A percentile compares a stretch with the other conserved stretches of the same genome.
Evolutionary conservation across 2,329 filamentous ascomycete species (phyloP).

Genomic region (Byssothecium circinans): DNA sequence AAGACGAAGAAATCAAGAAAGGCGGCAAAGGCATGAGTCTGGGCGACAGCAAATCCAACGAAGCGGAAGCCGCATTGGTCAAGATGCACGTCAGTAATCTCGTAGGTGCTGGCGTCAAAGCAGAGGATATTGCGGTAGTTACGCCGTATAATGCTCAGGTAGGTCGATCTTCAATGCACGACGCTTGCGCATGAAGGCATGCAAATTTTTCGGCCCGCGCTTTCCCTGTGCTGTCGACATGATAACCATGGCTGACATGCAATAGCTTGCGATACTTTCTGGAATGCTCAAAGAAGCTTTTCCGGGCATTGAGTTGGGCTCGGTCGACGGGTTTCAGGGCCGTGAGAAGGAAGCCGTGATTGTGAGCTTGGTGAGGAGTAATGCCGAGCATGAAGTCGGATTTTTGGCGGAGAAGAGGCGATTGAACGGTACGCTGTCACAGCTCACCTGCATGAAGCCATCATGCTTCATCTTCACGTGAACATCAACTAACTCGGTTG

Average conservation of each 20-base stretch:
- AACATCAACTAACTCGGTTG: too few relatives aligned
- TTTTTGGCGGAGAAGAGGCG: slow-evolving; percentile 91
- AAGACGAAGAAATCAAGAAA: slow-evolving; percentile 65
- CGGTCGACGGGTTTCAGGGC: slow-evolving; percentile 95
- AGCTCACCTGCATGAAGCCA: slow-evolving; percentile 10
- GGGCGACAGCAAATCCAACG: slow-evolving; percentile 85
- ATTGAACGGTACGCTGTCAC: slow-evolving; percentile 73
- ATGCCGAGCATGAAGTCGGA: slow-evolving; percentile 81
- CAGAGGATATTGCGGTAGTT: slow-evolving; percentile 87
- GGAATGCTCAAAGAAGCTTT: slow-evolving; percentile 76
- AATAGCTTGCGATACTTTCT: slow-evolving; percentile 73
- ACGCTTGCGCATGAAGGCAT: slow-evolving; percentile 8
- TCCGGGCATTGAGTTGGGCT: slow-evolving; percentile 88
- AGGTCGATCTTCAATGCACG: slow-evolving; percentile 23
- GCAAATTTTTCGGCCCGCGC: slow-evolving; percentile 1
- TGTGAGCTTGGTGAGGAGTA: slow-evolving; percentile 91
- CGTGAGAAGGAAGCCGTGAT: slow-evolving; percentile 95
- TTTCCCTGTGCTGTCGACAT: too few relatives aligned
- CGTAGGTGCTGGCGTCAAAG: slow-evolving; percentile 74
- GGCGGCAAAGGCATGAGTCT: slow-evolving; percentile 54
- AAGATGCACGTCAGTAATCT: slow-evolving; percentile 74
- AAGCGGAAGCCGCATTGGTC: slow-evolving; percentile 83
- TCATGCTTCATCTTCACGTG: too few relatives aligned
- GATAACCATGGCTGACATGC: slow-evolving; percentile 11
- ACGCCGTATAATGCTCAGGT: slow-evolving; percentile 96